Evolutionary conservation across 1,284 basidiomycete genomes (phyloP).

Genomic region (Ceratobasidium sp.): DNA sequence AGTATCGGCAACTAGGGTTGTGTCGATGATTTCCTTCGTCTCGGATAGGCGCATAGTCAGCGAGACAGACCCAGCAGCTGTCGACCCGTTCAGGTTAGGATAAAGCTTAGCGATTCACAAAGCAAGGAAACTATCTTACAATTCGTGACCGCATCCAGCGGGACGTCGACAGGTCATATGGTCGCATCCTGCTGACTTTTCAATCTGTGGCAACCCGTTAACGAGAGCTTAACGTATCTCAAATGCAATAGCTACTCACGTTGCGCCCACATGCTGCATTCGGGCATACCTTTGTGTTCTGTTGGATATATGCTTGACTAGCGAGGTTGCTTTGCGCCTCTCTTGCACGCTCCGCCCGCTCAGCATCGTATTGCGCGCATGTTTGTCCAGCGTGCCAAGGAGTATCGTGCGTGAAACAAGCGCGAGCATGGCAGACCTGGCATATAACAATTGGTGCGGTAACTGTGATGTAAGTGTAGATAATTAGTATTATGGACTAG

Average conservation of each 20-base stretch:
- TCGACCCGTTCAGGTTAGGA: background rate
- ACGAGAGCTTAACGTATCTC: background rate
- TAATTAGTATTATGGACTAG: background rate
- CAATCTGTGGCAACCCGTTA: slow-evolving; percentile 10
- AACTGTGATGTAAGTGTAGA: background rate
- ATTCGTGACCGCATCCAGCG: slow-evolving; percentile 25
- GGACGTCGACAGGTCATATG: slow-evolving; percentile 43
- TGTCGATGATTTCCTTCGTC: background rate
- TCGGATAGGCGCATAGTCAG: slow-evolving; percentile 13
- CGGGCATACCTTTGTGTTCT: slow-evolving; percentile 4
- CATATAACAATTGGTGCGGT: slow-evolving; percentile 15
- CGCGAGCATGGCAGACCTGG: background rate
- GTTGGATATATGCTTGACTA: background rate
- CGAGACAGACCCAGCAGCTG: slow-evolving; percentile 38
- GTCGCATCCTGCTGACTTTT: slow-evolving; percentile 35
- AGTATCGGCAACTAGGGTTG: slow-evolving; percentile 11
- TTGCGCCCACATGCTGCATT: slow-evolving; percentile 13
- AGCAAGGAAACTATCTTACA: slow-evolving; percentile 10
- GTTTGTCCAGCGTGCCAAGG: slow-evolving; percentile 32
- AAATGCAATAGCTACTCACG: slow-evolving; percentile 8
- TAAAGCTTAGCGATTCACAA: background rate
- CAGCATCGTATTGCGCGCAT: slow-evolving; percentile 14
- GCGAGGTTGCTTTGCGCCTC: slow-evolving; percentile 1
- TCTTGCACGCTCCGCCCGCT: background rate
- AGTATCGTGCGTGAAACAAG: slow-evolving; percentile 14